Conservation (phyloP, 352 stramenopile genomes). For the Pythium aphanidermatum region DNA sequence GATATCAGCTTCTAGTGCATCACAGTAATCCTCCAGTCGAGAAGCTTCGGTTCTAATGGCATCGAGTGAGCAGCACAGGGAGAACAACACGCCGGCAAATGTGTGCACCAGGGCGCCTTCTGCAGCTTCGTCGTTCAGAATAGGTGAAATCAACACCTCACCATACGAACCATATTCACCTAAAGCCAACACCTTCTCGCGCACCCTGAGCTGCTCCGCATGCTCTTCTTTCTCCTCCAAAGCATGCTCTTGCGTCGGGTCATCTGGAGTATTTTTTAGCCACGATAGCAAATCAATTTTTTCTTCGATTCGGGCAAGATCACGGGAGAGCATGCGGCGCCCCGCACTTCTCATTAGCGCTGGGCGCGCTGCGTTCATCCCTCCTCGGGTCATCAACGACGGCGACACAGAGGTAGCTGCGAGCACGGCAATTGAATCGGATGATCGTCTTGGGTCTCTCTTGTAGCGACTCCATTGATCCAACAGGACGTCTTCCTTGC, state of each 20-base stretch:
- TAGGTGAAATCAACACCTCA: slow-evolving; percentile 37
- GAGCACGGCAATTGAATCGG: too few species aligned
- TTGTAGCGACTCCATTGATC: slow-evolving; percentile 15
- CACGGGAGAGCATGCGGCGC: slow-evolving; percentile 17
- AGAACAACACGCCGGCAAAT: slow-evolving; percentile 58
- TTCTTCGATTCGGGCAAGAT: slow-evolving; percentile 17
- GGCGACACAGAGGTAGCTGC: too few species aligned
- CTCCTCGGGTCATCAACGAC: too few species aligned
- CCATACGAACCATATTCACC: slow-evolving; percentile 48
- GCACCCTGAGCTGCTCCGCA: background rate
- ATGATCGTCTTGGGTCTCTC: background rate
- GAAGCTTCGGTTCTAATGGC: slow-evolving; percentile 30
- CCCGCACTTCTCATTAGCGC: slow-evolving; percentile 15
- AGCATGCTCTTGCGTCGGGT: slow-evolving; percentile 9
- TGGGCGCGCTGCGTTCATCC: background rate
- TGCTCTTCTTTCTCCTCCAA: slow-evolving; percentile 14
- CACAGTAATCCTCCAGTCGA: slow-evolving; percentile 35
- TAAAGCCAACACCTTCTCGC: slow-evolving; percentile 6
- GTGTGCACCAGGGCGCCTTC: slow-evolving; percentile 41
- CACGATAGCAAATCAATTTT: slow-evolving; percentile 21
- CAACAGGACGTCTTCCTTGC: slow-evolving; percentile 18
- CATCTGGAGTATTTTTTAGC: slow-evolving; percentile 16
- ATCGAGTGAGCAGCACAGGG: slow-evolving; percentile 29
- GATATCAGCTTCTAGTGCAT: slow-evolving; percentile 26
- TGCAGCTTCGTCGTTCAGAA: slow-evolving; percentile 37